Conservation (phyloP, 2,329 filamentous ascomycete species). For the Dothistroma septosporum region DNA sequence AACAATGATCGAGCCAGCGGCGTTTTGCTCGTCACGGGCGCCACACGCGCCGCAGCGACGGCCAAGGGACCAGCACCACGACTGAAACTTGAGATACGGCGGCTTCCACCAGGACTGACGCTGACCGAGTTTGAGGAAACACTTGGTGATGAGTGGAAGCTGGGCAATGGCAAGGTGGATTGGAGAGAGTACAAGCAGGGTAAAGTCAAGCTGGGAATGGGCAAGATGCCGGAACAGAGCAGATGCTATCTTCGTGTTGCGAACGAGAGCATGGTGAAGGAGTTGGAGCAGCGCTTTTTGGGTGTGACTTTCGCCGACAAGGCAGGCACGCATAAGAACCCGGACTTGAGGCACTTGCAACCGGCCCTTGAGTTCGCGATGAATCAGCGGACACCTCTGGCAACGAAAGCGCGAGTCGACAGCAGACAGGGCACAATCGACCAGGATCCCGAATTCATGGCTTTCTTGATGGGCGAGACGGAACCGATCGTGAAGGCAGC, state of each 20-base stretch:
- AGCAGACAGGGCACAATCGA: conserved; percentile 91
- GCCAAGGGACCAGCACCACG: conserved; percentile 54
- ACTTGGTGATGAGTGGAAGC: conserved; percentile 75
- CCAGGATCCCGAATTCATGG: conserved; percentile 92
- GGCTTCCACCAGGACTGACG: conserved; percentile 81
- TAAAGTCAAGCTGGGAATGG: conserved; percentile 74
- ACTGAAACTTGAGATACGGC: conserved; percentile 78
- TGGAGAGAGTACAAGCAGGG: conserved; percentile 71
- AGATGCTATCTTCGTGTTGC: conserved; percentile 78
- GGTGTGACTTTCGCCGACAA: conserved; percentile 72
- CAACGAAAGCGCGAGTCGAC: conserved; percentile 70
- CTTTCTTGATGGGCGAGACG: conserved; percentile 82
- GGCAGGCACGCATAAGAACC: conserved; percentile 67
- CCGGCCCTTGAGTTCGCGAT: conserved; percentile 77
- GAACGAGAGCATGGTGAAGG: conserved; percentile 63
- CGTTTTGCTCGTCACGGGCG: conserved; percentile 32
- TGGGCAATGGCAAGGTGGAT: conserved; percentile 76
- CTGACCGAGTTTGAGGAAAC: conserved; percentile 68
- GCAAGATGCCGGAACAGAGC: conserved; percentile 77
- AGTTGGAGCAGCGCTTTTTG: conserved; percentile 67
- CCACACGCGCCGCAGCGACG: conserved; percentile 26
- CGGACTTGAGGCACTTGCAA: conserved; percentile 66
- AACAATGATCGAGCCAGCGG: conserved; percentile 25
- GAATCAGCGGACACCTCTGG: conserved; percentile 72
- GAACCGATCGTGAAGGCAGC: conserved; percentile 61